phyloP scores from a whole-genome alignment of 331 rosid species.

The Phaseolus coccineus region DNA sequence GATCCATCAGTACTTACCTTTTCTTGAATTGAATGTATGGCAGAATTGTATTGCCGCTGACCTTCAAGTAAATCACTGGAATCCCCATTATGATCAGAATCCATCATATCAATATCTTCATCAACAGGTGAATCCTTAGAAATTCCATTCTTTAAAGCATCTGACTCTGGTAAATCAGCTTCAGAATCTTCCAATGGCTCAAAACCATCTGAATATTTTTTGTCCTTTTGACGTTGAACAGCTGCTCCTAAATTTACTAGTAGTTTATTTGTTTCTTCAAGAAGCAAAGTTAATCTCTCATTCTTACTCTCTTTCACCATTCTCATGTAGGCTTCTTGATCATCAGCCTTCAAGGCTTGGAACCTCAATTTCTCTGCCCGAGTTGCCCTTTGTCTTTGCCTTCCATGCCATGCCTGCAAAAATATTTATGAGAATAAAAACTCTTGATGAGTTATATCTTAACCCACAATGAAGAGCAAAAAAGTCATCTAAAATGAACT shows the following conservation, averaged over 20 bases:
- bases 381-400: slow-evolving; percentile 97
- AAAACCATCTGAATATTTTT: slow-evolving; percentile 73
- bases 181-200: slow-evolving; percentile 85
- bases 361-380: slow-evolving; percentile 97
- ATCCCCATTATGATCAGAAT: slow-evolving; percentile 81
- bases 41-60: slow-evolving; percentile 97
- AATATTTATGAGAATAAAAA: slow-evolving; percentile 37
- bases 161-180: slow-evolving; percentile 78
- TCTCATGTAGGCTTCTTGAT: slow-evolving; percentile 99
- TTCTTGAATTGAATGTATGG: slow-evolving; percentile 97
- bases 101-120: slow-evolving; percentile 75
- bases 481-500: slow-evolving; percentile 25
- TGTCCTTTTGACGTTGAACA: slow-evolving; percentile 97
- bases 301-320: slow-evolving; percentile 99
- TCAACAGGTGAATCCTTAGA: slow-evolving; percentile 69
- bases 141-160: slow-evolving; percentile 68
- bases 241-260: slow-evolving; percentile 98
- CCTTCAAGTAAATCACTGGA: slow-evolving; percentile 95
- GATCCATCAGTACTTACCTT: slow-evolving; percentile 57
- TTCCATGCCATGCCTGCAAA: slow-evolving; percentile 94
- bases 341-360: slow-evolving; percentile 98
- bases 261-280: slow-evolving; percentile 97
- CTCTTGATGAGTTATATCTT: slow-evolving; percentile 23
- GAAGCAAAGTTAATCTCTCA: slow-evolving; percentile 89
- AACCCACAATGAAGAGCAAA: slow-evolving; percentile 26